These are phyloP conservation scores for Boletus edulis DNA, from an alignment of 768 basidiomycete genomes.

Conservation along the genomic window DNA sequence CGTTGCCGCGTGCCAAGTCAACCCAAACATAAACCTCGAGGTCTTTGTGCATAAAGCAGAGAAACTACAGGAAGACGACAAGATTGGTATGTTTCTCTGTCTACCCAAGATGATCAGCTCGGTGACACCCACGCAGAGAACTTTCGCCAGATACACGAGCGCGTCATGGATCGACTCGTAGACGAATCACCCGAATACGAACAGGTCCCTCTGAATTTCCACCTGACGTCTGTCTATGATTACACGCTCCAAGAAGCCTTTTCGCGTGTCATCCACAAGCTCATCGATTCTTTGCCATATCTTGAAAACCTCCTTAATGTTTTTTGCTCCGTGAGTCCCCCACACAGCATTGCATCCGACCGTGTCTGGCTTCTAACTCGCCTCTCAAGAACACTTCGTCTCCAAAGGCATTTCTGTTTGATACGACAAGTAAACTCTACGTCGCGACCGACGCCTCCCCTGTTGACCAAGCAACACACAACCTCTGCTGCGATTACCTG, in stretches of 20 bases:
- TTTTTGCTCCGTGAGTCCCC: conserved; percentile 63
- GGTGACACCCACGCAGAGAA: conserved; percentile 59
- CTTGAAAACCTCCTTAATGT: conserved; percentile 87
- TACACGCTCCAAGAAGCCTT: conserved; percentile 91
- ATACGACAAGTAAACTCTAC: conserved; percentile 79
- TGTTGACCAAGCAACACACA: conserved; percentile 85
- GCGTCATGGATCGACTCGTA: conserved; percentile 76
- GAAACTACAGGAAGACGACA: conserved; percentile 86
- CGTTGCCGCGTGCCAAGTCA: conserved; percentile 69
- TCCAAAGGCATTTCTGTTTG: conserved; percentile 92
- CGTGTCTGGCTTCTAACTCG: not conserved
- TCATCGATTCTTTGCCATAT: conserved; percentile 80
- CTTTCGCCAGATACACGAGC: conserved; percentile 86
- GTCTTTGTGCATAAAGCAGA: conserved; percentile 97
- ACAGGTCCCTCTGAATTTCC: conserved; percentile 78
- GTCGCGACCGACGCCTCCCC: conserved; percentile 94
- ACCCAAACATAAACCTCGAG: conserved; percentile 77
- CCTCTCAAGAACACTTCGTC: conserved; percentile 77
- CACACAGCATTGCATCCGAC: not conserved
- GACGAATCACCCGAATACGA: conserved; percentile 78
- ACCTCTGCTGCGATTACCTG: conserved; percentile 88
- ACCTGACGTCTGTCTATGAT: conserved; percentile 92
- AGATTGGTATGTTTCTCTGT: conserved; percentile 58
- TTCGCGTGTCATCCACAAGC: conserved; percentile 83
- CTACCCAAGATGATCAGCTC: not conserved